phyloP scores from a whole-genome alignment of 2,329 filamentous ascomycete genomes.

The Colletotrichum tamarilloi region DNA sequence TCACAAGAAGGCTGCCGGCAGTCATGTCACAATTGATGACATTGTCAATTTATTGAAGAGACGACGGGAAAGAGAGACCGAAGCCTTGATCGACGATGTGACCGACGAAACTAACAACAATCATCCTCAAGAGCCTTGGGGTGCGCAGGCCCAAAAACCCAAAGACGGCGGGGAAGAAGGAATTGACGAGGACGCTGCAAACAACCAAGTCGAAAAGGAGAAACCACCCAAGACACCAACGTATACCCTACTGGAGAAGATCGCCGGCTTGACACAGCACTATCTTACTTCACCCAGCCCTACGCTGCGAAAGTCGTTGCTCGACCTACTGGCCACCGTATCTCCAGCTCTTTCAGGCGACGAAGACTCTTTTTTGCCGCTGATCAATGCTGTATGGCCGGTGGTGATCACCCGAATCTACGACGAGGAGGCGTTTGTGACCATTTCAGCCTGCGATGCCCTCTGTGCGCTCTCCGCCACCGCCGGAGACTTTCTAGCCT shows the following conservation, averaged over 20 bases:
- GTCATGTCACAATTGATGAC: constrained; percentile 52
- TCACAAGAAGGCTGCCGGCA: constrained; percentile 53
- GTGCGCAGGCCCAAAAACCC: not conserved
- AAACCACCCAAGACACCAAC: constrained; percentile 79
- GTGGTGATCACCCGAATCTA: constrained; percentile 77
- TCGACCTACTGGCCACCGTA: constrained; percentile 80
- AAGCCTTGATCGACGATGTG: constrained; percentile 49
- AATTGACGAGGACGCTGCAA: constrained; percentile 31
- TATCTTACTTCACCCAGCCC: constrained; percentile 90
- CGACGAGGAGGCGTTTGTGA: constrained; percentile 75
- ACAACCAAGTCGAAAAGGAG: constrained; percentile 48
- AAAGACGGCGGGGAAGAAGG: constrained; percentile 41
- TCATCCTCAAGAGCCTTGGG: constrained; percentile 50
- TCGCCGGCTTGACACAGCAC: constrained; percentile 86
- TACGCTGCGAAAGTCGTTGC: constrained; percentile 79
- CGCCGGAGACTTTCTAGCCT: constrained; percentile 84
- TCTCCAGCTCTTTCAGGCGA: constrained; percentile 78
- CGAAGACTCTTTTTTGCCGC: constrained; percentile 85
- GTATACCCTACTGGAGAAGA: constrained; percentile 83
- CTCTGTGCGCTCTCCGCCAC: constrained; percentile 75
- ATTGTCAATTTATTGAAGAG: constrained; percentile 65
- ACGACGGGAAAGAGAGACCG: constrained; percentile 41
- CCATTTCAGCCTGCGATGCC: constrained; percentile 75
- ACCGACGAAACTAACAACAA: constrained; percentile 43
- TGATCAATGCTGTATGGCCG: constrained; percentile 93